Conservation (phyloP, 495 filamentous ascomycete genomes). For the Penicillium lividum region DNA sequence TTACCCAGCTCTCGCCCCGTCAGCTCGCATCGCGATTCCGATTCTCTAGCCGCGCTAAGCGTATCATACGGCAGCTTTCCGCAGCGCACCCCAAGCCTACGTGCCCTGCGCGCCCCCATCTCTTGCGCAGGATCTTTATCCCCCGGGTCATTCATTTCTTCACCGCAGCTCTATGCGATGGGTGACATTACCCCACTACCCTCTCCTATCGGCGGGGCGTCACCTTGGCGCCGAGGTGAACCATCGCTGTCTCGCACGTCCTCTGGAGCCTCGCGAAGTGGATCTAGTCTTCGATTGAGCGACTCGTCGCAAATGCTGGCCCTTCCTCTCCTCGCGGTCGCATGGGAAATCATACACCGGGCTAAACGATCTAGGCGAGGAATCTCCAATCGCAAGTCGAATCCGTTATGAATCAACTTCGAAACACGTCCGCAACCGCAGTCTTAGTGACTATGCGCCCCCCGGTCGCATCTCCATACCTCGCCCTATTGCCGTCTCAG, state of each 20-base stretch:
- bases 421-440: conserved; percentile 67
- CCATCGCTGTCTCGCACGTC: conserved; percentile 47
- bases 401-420: conserved; percentile 32
- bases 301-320: conserved; percentile 44
- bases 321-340: conserved; percentile 31
- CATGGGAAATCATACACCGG: conserved; percentile 39
- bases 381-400: conserved; percentile 35
- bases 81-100: conserved; percentile 52
- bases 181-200: conserved; percentile 90
- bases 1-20: conserved; percentile 28
- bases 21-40: conserved; percentile 35
- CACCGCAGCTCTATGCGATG: conserved; percentile 78
- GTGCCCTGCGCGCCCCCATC: conserved; percentile 43
- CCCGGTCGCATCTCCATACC: conserved; percentile 63
- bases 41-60: conserved; percentile 38
- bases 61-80: conserved; percentile 47
- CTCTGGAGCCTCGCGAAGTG: conserved; percentile 38
- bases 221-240: conserved; percentile 62
- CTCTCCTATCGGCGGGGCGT: conserved; percentile 77
- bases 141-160: conserved; percentile 60
- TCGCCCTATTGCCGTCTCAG: conserved; percentile 71
- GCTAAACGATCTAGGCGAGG: conserved; percentile 39
- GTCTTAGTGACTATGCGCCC: conserved; percentile 84
- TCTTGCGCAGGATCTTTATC: conserved; percentile 57
- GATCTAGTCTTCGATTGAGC: conserved; percentile 42